phyloP scores from a whole-genome alignment of 768 basidiomycete species.

The Albatrellus ellisii region DNA sequence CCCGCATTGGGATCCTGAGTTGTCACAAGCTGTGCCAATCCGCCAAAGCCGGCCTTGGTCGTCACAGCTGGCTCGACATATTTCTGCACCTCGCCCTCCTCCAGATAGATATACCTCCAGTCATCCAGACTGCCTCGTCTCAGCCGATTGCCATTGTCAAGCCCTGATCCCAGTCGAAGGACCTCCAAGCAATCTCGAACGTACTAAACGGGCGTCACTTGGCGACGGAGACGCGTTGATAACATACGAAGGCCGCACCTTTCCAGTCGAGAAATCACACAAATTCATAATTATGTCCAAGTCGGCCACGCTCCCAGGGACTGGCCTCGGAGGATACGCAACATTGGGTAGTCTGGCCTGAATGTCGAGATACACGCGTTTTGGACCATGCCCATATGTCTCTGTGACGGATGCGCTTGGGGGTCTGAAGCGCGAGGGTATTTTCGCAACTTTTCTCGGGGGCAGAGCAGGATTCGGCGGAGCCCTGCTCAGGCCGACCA shows the following conservation, averaged over 20 bases:
- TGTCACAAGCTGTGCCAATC: conserved; percentile 13
- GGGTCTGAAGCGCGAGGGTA: conserved; percentile 35
- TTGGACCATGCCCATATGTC: conserved; percentile 64
- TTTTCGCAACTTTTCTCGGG: conserved; percentile 29
- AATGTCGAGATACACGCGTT: conserved; percentile 66
- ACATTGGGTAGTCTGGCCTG: conserved; percentile 45
- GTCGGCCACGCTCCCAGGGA: conserved; percentile 76
- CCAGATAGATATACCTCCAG: conserved; percentile 84
- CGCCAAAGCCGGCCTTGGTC: conserved; percentile 17
- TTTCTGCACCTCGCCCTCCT: conserved; percentile 33
- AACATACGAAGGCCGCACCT: conserved; percentile 28
- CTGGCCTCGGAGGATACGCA: conserved; percentile 81
- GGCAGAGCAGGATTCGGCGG: conserved; percentile 71
- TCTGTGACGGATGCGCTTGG: conserved; percentile 35
- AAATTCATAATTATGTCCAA: conserved; percentile 85
- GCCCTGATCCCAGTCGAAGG: conserved; percentile 77
- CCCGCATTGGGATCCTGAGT: conserved; percentile 37
- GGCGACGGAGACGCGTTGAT: background rate
- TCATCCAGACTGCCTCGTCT: conserved; percentile 65
- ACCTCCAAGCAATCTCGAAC: conserved; percentile 97
- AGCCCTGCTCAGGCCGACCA: conserved; percentile 39
- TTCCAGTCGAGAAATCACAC: conserved; percentile 78
- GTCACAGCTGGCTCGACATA: conserved; percentile 23
- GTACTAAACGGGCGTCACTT: conserved; percentile 36
- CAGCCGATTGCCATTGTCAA: conserved; percentile 70